These are phyloP conservation scores for Colletotrichum salicis DNA, from an alignment of 2,329 filamentous ascomycete species.

Conservation along the genomic window DNA sequence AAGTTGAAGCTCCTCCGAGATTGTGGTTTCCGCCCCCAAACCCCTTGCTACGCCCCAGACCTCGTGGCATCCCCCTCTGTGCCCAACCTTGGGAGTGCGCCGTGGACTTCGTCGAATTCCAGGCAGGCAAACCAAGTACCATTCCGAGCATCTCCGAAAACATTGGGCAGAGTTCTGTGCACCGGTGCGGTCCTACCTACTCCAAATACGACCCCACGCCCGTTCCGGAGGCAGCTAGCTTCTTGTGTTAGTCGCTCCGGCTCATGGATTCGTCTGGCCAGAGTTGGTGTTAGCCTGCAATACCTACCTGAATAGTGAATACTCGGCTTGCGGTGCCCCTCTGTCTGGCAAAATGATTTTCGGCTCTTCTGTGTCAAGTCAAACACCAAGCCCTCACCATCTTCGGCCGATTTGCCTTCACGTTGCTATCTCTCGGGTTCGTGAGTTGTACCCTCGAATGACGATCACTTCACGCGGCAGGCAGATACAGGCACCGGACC, in stretches of 20 bases:
- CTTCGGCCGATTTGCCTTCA: neutral
- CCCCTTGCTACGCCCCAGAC: neutral
- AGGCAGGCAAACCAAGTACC: too few relatives aligned
- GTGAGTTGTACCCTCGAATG: neutral
- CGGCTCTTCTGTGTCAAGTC: neutral
- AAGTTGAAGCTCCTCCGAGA: neutral
- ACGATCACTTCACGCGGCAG: neutral
- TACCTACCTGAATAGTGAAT: too few relatives aligned
- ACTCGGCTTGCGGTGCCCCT: neutral
- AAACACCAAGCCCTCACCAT: neutral
- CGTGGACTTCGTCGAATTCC: neutral
- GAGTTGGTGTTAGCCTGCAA: neutral
- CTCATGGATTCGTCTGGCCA: neutral
- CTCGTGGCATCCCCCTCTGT: neutral
- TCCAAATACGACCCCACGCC: neutral
- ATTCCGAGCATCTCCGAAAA: neutral
- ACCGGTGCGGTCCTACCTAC: neutral
- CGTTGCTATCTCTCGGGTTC: neutral
- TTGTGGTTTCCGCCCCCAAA: neutral
- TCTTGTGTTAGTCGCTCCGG: neutral
- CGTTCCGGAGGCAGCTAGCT: neutral
- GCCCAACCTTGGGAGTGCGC: neutral
- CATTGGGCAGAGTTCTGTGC: neutral
- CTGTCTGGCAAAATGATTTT: neutral
- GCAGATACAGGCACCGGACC: neutral